Percentiles rank a stretch among this genome's conserved stretches.
Conservation (phyloP, 2,329 filamentous ascomycete species). For the Aspergillus caelatus region DNA sequence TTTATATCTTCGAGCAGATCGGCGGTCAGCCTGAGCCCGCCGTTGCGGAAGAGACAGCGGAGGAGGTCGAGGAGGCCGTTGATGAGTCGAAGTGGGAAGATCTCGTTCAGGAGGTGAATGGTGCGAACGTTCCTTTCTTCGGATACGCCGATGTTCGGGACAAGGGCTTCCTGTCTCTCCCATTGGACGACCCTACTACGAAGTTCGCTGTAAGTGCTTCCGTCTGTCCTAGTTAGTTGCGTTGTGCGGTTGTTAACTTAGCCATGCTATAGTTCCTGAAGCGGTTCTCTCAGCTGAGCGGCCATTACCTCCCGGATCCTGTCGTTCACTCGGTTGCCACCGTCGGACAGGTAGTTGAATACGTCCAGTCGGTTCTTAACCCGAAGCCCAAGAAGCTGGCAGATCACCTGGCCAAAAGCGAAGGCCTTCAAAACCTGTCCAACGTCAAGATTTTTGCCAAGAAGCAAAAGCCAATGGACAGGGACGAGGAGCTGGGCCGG, state of each 20-base stretch:
- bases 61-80: constrained; percentile 12
- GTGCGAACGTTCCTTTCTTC: constrained; percentile 19
- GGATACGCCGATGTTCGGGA: constrained; percentile 38
- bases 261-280: constrained; percentile 69
- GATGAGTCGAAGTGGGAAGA: constrained; percentile 20
- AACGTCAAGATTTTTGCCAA: constrained; percentile 72
- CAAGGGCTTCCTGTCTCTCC: constrained; percentile 60
- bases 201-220: constrained; percentile 71
- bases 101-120: constrained; percentile 25
- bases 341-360: constrained; percentile 57
- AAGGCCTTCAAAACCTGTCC: constrained; percentile 56
- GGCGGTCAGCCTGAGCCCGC: constrained; percentile 24
- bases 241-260: constrained; percentile 51
- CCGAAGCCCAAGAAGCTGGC: constrained; percentile 60
- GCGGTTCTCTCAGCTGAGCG: constrained; percentile 79
- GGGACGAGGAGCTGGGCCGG: constrained; percentile 70
- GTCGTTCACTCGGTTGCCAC: constrained; percentile 61
- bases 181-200: constrained; percentile 59
- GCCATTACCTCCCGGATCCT: constrained; percentile 72
- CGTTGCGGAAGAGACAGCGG: constrained; percentile 10
- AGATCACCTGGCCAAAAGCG: constrained; percentile 55
- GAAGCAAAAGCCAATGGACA: constrained; percentile 71
- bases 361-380: constrained; percentile 44
- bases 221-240: background rate
- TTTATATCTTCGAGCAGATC: constrained; percentile 41